Conservation (phyloP, 768 basidiomycete species). For the Vararia minispora region DNA sequence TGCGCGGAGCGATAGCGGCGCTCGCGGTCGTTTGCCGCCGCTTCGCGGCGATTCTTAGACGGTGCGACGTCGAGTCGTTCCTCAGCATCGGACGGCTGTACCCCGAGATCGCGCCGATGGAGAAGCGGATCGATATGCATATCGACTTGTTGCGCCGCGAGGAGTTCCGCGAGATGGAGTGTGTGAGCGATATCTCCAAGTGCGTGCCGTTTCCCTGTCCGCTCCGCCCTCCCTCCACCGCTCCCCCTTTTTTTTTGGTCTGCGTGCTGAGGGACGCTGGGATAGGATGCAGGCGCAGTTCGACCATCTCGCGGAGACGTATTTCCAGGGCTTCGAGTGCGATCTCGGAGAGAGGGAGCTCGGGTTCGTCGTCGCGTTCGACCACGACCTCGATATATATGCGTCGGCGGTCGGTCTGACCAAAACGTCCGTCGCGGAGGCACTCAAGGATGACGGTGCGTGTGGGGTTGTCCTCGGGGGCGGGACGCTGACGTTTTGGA, state of each 20-base stretch:
- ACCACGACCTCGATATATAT: constrained; percentile 90
- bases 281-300: constrained; percentile 84
- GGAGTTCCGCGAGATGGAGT: constrained; percentile 90
- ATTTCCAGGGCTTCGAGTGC: constrained; percentile 72
- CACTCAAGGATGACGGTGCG: constrained; percentile 70
- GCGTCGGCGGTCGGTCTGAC: constrained; percentile 84
- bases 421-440: constrained; percentile 70
- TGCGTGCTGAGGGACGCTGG: background rate
- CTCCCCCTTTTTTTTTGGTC: background rate
- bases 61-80: constrained; percentile 80
- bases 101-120: constrained; percentile 77
- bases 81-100: constrained; percentile 74
- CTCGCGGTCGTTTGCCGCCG: constrained; percentile 81
- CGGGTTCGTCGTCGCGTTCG: constrained; percentile 70
- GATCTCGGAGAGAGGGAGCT: constrained; percentile 88
- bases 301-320: constrained; percentile 82
- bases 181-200: constrained; percentile 84
- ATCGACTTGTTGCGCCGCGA: constrained; percentile 75
- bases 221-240: too few relatives aligned
- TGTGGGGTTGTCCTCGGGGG: background rate
- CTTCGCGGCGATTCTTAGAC: constrained; percentile 73
- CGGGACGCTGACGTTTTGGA: background rate
- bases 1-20: constrained; percentile 73
- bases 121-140: constrained; percentile 88
- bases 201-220: too few relatives aligned